phyloP scores from a whole-genome alignment of 2,329 filamentous ascomycete species.

The Beauveria caledonica region DNA sequence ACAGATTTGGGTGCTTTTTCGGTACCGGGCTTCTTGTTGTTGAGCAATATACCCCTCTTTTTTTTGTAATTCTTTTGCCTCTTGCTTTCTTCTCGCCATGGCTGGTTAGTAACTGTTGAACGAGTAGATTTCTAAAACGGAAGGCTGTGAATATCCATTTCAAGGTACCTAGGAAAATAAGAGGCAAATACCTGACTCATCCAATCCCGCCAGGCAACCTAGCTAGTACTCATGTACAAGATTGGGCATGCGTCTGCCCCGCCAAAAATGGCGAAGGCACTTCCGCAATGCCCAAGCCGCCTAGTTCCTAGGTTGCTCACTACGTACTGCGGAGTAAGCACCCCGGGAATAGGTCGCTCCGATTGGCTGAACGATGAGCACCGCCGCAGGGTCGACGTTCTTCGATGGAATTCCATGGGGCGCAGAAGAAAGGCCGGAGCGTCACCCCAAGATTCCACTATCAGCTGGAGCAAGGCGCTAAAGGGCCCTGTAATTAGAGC shows the following conservation, averaged over 20 bases:
- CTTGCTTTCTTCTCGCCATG: neutral
- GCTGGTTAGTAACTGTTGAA: no score
- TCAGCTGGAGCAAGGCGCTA: neutral
- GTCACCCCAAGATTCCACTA: no score
- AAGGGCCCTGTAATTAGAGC: neutral
- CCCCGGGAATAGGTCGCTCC: neutral
- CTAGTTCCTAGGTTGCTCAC: neutral
- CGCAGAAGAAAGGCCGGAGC: constrained; percentile 19
- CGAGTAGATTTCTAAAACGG: no score
- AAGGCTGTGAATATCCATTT: no score
- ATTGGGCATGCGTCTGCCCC: no score
- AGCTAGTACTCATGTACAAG: no score
- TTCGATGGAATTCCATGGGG: constrained; percentile 37
- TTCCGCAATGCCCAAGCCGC: no score
- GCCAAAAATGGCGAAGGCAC: no score
- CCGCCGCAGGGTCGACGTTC: constrained; percentile 33
- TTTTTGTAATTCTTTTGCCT: neutral
- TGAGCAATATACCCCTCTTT: constrained; percentile 8
- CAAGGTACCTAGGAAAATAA: no score
- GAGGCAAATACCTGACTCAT: no score
- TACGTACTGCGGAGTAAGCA: neutral
- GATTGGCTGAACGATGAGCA: constrained; percentile 16
- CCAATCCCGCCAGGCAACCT: no score
- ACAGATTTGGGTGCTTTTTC: neutral
- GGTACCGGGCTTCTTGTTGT: neutral